Evolutionary conservation across 306 rosid genomes (phyloP), one percentile per base, ranked within the genome.

Genomic region (Corylus avellana): DNA sequence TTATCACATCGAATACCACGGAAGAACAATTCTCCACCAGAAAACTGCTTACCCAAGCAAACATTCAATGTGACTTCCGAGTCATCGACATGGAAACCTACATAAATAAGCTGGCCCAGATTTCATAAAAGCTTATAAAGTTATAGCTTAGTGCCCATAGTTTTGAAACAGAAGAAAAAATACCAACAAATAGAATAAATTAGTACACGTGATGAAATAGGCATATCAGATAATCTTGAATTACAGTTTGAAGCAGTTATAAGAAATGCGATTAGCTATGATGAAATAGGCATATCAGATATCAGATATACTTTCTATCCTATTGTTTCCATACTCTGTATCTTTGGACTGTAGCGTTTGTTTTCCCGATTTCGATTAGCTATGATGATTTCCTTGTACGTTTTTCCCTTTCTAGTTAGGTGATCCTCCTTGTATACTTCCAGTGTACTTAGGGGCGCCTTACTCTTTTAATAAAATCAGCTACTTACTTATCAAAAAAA

Each of bases 41-140:
- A 72, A 86, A 93, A 93, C 74, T 90, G 87, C 72, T 81, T 90
- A 37, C 98, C 98, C 89, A 95, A 82, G 88, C 98, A 95, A 84
- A 95, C 82, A 75, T 96, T 96, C 92, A 96, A 85, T 73, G 94
- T 90, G 74, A 96, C 96, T 91, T 96, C 99, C 1, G 99, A 73
- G 57, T 96, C 99, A 79, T 93, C 99, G 66, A 96, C 97, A 75
- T 96, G 99, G 83, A 96, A 93, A 71, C 96, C 99, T 96, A 87
- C 83, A 90, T 80, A 85, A 27, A 10, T 48, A 82, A 69, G 85
- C 72, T n/a, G 74, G 74, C 51, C 78, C 74, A 76, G 32, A 72
- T 81, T 80, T 74, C 71, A 85, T 32, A 80, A 72, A 82, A 58
- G 74, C 77, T 70, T 46, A 59, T 68, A 49, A 67, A 61, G 75